Base-by-base conservation (phyloP, 768 basidiomycete species). In the Pulveroboletus sp. region DNA sequence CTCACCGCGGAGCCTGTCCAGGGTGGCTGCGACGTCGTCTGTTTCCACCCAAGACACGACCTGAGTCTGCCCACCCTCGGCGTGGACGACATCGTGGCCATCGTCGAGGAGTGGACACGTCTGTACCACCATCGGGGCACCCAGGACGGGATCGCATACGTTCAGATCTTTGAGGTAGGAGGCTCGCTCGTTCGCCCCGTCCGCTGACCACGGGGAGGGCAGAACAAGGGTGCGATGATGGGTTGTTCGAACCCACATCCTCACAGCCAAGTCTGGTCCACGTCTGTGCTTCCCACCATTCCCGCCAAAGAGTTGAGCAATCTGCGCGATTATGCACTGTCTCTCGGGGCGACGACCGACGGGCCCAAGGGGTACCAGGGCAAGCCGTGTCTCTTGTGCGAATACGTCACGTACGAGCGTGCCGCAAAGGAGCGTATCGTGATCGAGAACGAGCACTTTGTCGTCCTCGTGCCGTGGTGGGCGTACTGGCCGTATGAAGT, bases 191-290 rank as follows among this genome's bases (percentile, higher is more conserved):
- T 55, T 35, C 26, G n/a, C 19, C 5, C 20, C 11, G 4, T 13
- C 14, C 29, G 31, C 24, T 56, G 56, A 57, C 45, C 44, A 46
- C 31, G 1, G 41, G 43, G 34, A 42, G 22, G 24, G 31, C 57
- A 92, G 85, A 93, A 93, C 68, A 94, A 93, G 70, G 93, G 93
- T 3, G 70, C 85, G 3, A 93, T 92, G 75, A 94, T 94, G 93
- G 93, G 93, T 11, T 94, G 91, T 63, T 91, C 88, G 7, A 95
- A 94, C 62, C 90, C 92, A 22, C 93, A 95, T 64, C 92, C 93
- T 0, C 93, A 95, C 65, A 90, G 92, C 19, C 93, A 96, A 67
- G 81, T 85, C 14, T 92, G 91, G 89, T 86, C 89, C 4, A 68
- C 85, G 5, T 88, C 86, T 4, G 73, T 73, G 14, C 70, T 93